Percentiles rank a stretch among this genome's conserved stretches.
Conservation (phyloP, 177 flowering plant genomes). For the Vitis hybrid region DNA sequence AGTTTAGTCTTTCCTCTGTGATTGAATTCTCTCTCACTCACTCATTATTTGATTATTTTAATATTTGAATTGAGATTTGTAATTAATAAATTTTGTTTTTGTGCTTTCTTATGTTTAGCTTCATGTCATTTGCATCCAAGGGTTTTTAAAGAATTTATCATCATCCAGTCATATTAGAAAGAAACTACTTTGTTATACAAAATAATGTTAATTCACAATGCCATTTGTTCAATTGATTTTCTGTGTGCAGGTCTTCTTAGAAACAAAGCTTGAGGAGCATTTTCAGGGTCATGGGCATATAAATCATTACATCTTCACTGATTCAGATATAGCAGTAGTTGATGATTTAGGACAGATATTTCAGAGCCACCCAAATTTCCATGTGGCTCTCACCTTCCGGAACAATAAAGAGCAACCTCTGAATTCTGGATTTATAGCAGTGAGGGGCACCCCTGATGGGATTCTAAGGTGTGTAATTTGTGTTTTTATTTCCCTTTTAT, state of each 20-base stretch:
- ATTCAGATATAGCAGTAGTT: constrained; percentile 90
- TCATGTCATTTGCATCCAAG: too few relatives aligned
- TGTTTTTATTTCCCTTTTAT: constrained; percentile 1
- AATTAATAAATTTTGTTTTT: too few relatives aligned
- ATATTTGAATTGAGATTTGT: too few relatives aligned
- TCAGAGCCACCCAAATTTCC: constrained; percentile 53
- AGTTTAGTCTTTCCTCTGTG: too few relatives aligned
- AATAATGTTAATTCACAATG: not conserved
- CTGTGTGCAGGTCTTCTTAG: constrained; percentile 56
- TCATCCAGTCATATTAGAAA: too few relatives aligned
- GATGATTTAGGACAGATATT: constrained; percentile 73
- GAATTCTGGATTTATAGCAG: constrained; percentile 96
- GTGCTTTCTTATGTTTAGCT: too few relatives aligned
- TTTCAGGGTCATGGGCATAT: constrained; percentile 29
- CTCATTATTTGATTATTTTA: too few relatives aligned
- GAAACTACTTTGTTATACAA: too few relatives aligned
- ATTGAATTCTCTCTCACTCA: too few relatives aligned
- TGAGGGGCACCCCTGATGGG: constrained; percentile 78
- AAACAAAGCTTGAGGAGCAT: constrained; percentile 48
- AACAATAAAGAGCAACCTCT: constrained; percentile 94
- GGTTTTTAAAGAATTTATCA: too few relatives aligned
- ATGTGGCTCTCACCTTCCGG: constrained; percentile 89
- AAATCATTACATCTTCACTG: constrained; percentile 85
- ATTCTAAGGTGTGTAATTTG: constrained; percentile 49
- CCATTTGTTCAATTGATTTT: constrained; percentile 1